Evolutionary conservation across 345 rosid species (phyloP), one percentile per base, ranked within the genome.

Genomic region (Arabis hirsuta): DNA sequence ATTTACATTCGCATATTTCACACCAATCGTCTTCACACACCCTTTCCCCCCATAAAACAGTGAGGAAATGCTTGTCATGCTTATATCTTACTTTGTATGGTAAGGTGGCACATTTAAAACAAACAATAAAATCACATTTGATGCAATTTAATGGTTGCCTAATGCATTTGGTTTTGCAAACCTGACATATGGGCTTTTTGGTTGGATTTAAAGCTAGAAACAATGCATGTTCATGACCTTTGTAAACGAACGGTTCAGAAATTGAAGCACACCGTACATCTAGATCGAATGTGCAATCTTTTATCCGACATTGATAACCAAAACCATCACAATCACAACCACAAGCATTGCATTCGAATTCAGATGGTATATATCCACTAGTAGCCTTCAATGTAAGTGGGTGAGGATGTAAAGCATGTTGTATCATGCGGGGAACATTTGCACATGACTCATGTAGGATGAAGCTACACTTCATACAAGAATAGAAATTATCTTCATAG

Each of bases 191-290:
- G 4, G 3, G 2, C 4, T 24, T 1, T 13, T 26, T 20, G 8
- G 1, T 7, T 26, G 53, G 31, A 0, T 8, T 3, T 22, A 16
- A 27, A 13, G 67, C 38, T 9, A 45, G 1, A 24, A 44, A 62
- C 9, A 62, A n/a, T 1, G 39, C 4, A 27, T 62, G 67, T 24
- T 27, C 13, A 62, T 62, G 67, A 62, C 12, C 12, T 62, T 12
- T 4, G 6, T n/a, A 45, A 8, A 3, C 2, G 14, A 44, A 62
- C 8, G 53, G 53, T 2, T 62, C 53, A 26, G 9, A 44, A 24
- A 45, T 5, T 2, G 26, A 62, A 44, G 67, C 67, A 43, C 67
- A 62, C 2, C 53, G 11, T 13, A 62, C 9, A 26, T 62, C 67
- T 29, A 62, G 8, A 5, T 27, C 5, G 9, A 62, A 62, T 0